phyloP scores from a whole-genome alignment of 2,329 filamentous ascomycete species.

The Colletotrichum kahawae region DNA sequence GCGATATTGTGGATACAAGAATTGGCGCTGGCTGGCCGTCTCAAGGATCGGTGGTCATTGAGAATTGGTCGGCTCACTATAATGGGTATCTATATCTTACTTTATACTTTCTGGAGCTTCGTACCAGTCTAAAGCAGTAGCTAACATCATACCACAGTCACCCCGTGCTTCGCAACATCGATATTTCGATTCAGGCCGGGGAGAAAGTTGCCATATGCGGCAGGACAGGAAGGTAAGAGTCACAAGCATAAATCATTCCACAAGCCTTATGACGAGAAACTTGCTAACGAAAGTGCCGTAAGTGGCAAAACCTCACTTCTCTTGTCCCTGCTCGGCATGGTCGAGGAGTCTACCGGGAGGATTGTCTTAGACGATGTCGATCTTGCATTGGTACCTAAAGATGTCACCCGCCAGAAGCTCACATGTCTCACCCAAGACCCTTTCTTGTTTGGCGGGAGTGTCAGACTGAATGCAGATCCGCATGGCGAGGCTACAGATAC shows the following conservation, averaged over 20 bases:
- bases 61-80: conserved; percentile 25
- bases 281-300: conserved; percentile 54
- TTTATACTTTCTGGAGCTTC: conserved; percentile 28
- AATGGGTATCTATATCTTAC: background rate
- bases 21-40: conserved; percentile 35
- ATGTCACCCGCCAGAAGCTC: conserved; percentile 33
- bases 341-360: conserved; percentile 44
- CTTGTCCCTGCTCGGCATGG: conserved; percentile 49
- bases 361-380: conserved; percentile 52
- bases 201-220: conserved; percentile 56
- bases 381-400: conserved; percentile 26
- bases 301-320: conserved; percentile 35
- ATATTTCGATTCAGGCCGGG: conserved; percentile 34
- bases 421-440: conserved; percentile 56
- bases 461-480: conserved; percentile 56
- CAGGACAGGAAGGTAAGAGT: background rate
- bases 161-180: conserved; percentile 22
- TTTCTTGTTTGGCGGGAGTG: conserved; percentile 50
- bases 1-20: conserved; percentile 25
- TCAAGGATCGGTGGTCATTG: conserved; percentile 36
- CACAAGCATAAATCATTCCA: background rate
- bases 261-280: background rate
- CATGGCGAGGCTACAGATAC: conserved; percentile 39
- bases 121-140: background rate
- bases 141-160: background rate